Conservation (phyloP, 2,329 filamentous ascomycete genomes). For the Monilinia fructicola region DNA sequence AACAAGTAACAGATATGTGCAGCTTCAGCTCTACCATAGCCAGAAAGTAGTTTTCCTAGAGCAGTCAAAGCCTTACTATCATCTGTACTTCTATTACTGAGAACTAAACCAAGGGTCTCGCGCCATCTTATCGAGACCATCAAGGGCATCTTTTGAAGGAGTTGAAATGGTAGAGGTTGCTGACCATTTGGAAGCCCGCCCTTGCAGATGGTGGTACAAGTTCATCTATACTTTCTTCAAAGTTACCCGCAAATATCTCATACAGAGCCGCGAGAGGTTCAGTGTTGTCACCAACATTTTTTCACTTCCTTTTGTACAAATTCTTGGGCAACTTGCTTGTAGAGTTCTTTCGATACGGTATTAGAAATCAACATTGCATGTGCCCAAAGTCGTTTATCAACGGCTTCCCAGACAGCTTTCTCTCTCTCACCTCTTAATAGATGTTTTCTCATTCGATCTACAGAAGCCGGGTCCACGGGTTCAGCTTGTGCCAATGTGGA, state of each 20-base stretch:
- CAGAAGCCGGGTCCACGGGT: conserved; percentile 63
- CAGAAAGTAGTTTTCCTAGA: conserved; percentile 76
- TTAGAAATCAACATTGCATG: conserved; percentile 90
- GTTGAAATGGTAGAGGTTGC: conserved; percentile 65
- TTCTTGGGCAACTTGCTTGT: conserved; percentile 91
- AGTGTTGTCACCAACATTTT: conserved; percentile 70
- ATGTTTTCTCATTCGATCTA: conserved; percentile 70
- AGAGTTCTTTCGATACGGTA: conserved; percentile 74
- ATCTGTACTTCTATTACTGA: conserved; percentile 82
- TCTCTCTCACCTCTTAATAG: conserved; percentile 82
- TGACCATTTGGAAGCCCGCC: conserved; percentile 87
- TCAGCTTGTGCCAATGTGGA: conserved; percentile 55
- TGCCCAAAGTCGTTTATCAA: conserved; percentile 91
- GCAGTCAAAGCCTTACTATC: conserved; percentile 77
- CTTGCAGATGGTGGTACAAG: conserved; percentile 90
- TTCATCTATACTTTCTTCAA: conserved; percentile 92
- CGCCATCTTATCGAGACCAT: conserved; percentile 92
- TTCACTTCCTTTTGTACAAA: conserved; percentile 96
- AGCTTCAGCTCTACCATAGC: conserved; percentile 86
- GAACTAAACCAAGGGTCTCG: conserved; percentile 80
- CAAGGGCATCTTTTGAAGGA: conserved; percentile 68
- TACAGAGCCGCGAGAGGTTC: conserved; percentile 90
- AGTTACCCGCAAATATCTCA: conserved; percentile 89
- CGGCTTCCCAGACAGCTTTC: conserved; percentile 89
- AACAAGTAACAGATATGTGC: conserved; percentile 95